Evolutionary conservation across 1,284 basidiomycete genomes (phyloP).

Genomic region (Microbotryomycetes sp.): DNA sequence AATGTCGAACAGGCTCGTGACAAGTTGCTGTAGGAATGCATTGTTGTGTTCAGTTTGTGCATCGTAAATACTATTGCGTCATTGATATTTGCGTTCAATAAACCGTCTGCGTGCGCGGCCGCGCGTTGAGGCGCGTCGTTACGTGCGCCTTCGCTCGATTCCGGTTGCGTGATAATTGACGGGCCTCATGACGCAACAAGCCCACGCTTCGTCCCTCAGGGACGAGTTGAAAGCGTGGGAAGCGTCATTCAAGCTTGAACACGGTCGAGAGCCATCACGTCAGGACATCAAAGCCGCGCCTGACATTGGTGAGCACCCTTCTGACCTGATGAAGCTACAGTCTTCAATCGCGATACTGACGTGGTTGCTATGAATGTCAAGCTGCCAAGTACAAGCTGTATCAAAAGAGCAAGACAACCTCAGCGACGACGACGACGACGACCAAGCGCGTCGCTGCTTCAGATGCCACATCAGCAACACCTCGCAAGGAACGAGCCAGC

Average conservation of each 20-base stretch:
- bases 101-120: too few relatives aligned
- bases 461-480: too few relatives aligned
- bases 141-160: too few relatives aligned
- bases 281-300: slow-evolving; percentile 23
- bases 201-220: slow-evolving; percentile 10
- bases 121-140: not conserved
- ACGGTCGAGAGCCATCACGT: slow-evolving; percentile 18
- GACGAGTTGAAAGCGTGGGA: slow-evolving; percentile 30
- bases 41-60: not conserved
- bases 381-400: slow-evolving; percentile 30
- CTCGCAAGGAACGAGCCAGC: too few relatives aligned
- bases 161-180: too few relatives aligned
- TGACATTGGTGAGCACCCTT: slow-evolving; percentile 19
- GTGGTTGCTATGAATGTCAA: not conserved
- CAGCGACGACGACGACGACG: not conserved
- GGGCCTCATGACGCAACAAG: not conserved
- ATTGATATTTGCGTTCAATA: not conserved
- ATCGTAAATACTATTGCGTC: not conserved
- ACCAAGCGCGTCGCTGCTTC: too few relatives aligned
- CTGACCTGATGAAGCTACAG: not conserved
- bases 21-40: not conserved
- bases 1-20: too few relatives aligned
- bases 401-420: slow-evolving; percentile 9
- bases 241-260: not conserved
- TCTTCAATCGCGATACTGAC: not conserved